Percentiles rank a stretch among this genome's conserved stretches.
Evolutionary conservation across 495 filamentous ascomycete species (phyloP).

Genomic region (Neurospora africana): DNA sequence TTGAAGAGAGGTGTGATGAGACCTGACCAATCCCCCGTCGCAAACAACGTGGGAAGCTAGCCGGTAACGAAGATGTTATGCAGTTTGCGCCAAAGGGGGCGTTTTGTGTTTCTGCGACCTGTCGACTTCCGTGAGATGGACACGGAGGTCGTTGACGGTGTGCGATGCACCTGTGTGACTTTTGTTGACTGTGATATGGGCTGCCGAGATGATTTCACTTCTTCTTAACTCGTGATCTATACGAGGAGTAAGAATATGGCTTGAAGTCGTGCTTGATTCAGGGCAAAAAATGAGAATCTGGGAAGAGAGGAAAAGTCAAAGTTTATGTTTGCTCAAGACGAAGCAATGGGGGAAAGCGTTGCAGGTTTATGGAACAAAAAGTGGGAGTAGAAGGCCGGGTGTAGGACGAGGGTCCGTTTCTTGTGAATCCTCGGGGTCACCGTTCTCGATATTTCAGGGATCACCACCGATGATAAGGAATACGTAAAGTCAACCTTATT

Average conservation of each 20-base stretch:
- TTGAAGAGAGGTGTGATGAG: neutral
- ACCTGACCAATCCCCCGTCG: constrained; percentile 1
- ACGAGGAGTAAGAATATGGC: neutral
- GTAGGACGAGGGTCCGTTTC: neutral
- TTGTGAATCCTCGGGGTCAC: neutral
- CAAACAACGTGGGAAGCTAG: neutral
- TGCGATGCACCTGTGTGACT: neutral
- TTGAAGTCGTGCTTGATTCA: neutral
- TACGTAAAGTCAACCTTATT: neutral
- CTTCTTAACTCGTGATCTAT: neutral
- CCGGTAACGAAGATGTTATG: neutral
- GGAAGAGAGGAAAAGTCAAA: neutral
- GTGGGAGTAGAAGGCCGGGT: neutral
- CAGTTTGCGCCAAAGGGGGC: neutral
- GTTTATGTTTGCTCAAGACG: neutral
- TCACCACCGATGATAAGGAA: neutral
- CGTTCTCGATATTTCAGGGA: neutral
- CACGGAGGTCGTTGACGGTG: neutral
- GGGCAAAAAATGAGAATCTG: neutral
- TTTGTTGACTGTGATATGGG: neutral
- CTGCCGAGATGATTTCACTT: neutral
- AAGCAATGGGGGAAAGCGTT: neutral
- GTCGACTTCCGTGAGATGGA: neutral
- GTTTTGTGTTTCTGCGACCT: neutral
- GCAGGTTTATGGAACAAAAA: neutral